Base-by-base conservation (phyloP, 2,329 filamentous ascomycete species). In the Fusarium torulosum region DNA sequence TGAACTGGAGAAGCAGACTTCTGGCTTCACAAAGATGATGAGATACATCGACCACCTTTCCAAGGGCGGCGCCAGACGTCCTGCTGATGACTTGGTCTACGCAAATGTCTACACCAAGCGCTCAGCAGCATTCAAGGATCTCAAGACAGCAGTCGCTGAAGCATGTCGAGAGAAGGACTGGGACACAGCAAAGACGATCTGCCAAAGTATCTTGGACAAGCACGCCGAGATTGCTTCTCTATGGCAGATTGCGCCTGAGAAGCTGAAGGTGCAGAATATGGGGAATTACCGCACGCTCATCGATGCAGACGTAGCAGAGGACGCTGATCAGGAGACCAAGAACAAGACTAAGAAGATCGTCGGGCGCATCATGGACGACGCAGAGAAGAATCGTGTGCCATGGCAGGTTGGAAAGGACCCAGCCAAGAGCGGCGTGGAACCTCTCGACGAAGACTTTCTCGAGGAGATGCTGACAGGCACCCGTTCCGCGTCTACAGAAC, bases 21-120 rank as follows among this genome's bases (percentile, higher is more conserved):
- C 23, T 7, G 59, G 60, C 0, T 63, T 37, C 17, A 63, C 44
- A 0, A 41, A 35, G 2, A 63, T 63, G 60, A 38, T 63, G 2
- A 11, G 7, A 2, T 63, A 63, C 27, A 6, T 63, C 3, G 17
- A 11, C 0, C 59, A 63, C 15, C 14, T 63, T 0, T 31, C 52
- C 6, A 17, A 33, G 6, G 59, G 52, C 3, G 59, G 60, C 2
- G 44, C 9, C 3, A 27, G 59, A 7, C 59, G 53, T 15, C 9
- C 21, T 4, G 7, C 9, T 1, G 60, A 63, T 20, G 60, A 63
- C 13, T 13, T 51, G 2, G 14, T 63, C 1, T 63, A 63, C 19
- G 59, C 35, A 1, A 63, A 37, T 1, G 60, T 63, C 1, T 63
- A 63, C 10, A 63, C 60, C 15, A 63, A 63, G n/a, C 60, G 60